These are phyloP conservation scores for Gossypium schwendimanii DNA, from an alignment of 441 rosid genomes.

Conservation along the genomic window DNA sequence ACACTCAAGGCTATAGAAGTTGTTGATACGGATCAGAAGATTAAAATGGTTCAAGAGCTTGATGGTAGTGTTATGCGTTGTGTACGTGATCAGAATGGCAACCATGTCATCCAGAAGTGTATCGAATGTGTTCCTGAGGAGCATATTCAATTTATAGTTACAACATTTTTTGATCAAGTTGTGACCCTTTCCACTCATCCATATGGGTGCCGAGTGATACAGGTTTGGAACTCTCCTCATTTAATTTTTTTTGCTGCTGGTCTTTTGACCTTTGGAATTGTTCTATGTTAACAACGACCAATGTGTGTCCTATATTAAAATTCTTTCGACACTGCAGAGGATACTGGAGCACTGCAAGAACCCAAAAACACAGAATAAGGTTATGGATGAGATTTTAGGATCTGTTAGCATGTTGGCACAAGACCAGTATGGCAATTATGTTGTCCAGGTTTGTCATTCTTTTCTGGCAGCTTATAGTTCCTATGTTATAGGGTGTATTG, in stretches of 20 bases:
- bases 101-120: conserved; percentile 86
- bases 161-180: conserved; percentile 70
- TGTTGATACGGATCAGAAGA: conserved; percentile 81
- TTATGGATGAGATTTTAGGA: conserved; percentile 76
- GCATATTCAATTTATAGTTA: conserved; percentile 10
- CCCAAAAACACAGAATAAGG: conserved; percentile 55
- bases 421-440: conserved; percentile 93
- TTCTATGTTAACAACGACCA: background rate
- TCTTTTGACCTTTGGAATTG: background rate
- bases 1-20: conserved; percentile 71
- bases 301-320: background rate
- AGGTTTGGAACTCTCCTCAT: conserved; percentile 31
- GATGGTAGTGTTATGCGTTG: conserved; percentile 75
- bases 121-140: conserved; percentile 88
- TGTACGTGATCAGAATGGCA: conserved; percentile 91
- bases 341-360: conserved; percentile 73
- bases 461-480: conserved; percentile 3
- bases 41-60: conserved; percentile 79
- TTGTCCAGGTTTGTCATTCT: conserved; percentile 58
- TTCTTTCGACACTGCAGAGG: conserved; percentile 47
- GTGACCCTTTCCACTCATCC: conserved; percentile 80
- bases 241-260: background rate
- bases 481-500: background rate
- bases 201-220: conserved; percentile 86
- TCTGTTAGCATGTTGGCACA: conserved; percentile 79